Conservation (phyloP, 2,329 filamentous ascomycete species). For the Pseudocercospora macadamiae region DNA sequence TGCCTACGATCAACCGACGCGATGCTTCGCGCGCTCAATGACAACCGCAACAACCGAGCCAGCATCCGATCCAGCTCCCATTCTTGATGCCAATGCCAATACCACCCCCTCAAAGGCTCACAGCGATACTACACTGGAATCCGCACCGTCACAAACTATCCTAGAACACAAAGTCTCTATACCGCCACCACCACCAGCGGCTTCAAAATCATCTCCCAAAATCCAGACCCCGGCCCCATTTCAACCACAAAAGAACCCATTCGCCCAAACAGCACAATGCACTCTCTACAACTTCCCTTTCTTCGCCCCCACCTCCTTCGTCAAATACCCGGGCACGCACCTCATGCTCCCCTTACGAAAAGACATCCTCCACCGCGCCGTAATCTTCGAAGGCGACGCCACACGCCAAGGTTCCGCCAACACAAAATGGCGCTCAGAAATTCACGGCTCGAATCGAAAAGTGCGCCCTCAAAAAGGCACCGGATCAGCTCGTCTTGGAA, state of each 20-base stretch:
- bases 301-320: slow-evolving; percentile 79
- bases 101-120: slow-evolving; percentile 38
- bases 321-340: slow-evolving; percentile 78
- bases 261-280: slow-evolving; percentile 68
- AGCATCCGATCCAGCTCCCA: slow-evolving; percentile 39
- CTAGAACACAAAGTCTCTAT: slow-evolving; percentile 25
- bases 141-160: slow-evolving; percentile 32
- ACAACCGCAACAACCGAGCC: slow-evolving; percentile 54
- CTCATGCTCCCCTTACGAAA: slow-evolving; percentile 83
- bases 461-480: slow-evolving; percentile 84
- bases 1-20: slow-evolving; percentile 23
- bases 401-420: slow-evolving; percentile 85
- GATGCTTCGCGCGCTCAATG: slow-evolving; percentile 56
- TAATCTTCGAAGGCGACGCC: slow-evolving; percentile 89
- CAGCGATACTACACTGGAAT: slow-evolving; percentile 41
- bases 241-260: slow-evolving; percentile 40
- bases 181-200: slow-evolving; percentile 22
- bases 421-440: slow-evolving; percentile 78
- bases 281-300: slow-evolving; percentile 90
- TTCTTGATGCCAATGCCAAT: neutral
- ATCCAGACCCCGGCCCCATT: slow-evolving; percentile 17
- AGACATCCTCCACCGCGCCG: slow-evolving; percentile 89
- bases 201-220: slow-evolving; percentile 25
- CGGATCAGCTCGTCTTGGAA: slow-evolving; percentile 77
- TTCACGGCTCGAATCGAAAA: slow-evolving; percentile 82